phyloP scores from a whole-genome alignment of 148 eudicot genomes.

The Rhododendron vialii region DNA sequence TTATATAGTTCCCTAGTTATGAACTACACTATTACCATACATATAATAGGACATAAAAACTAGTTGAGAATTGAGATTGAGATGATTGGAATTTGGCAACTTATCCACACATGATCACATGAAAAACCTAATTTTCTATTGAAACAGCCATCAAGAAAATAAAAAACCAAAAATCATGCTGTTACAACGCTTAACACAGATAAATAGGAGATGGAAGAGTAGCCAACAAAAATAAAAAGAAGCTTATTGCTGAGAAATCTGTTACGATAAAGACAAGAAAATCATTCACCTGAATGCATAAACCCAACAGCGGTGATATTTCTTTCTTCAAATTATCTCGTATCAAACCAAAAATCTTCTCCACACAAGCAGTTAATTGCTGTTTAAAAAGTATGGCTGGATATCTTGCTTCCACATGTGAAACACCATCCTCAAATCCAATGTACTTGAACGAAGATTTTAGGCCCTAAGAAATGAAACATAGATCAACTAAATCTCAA shows the following conservation, averaged over 20 bases:
- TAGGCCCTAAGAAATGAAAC: conserved; percentile 36
- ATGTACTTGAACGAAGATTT: conserved; percentile 60
- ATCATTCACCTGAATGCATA: conserved; percentile 77
- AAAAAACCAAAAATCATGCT: neutral
- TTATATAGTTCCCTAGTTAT: neutral
- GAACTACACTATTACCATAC: neutral
- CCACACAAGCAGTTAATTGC: conserved; percentile 92
- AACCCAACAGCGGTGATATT: conserved; percentile 74
- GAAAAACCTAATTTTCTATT: neutral
- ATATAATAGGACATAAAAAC: neutral
- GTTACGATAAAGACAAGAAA: neutral
- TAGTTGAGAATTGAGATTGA: conserved; percentile 4
- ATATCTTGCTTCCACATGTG: conserved; percentile 82
- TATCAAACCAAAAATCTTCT: conserved; percentile 93
- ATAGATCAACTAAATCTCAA: neutral
- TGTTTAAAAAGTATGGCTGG: conserved; percentile 96
- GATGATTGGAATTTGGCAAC: neutral
- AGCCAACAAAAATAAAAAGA: neutral
- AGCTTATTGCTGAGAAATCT: neutral
- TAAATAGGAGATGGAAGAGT: neutral
- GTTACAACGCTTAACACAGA: neutral
- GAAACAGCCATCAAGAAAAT: neutral
- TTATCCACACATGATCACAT: neutral
- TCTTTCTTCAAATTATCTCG: conserved; percentile 99
- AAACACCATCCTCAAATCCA: conserved; percentile 79